phyloP scores from a whole-genome alignment of 257 asterid species.

The Forsythia viridissima region DNA sequence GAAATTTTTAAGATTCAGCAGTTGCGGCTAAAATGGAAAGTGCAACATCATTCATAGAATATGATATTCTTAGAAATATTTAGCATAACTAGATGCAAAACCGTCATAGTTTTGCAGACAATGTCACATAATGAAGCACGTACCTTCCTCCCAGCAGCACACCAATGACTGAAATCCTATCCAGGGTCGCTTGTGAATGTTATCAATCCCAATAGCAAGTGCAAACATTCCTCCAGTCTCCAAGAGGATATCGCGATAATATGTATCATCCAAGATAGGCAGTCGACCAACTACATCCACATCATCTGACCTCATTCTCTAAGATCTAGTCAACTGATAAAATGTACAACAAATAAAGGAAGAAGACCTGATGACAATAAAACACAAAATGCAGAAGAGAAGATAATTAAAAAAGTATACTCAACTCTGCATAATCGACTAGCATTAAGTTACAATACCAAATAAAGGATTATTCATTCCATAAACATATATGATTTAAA shows the following conservation, averaged over 20 bases:
- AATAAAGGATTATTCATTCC: too few species aligned
- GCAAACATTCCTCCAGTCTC: constrained; percentile 96
- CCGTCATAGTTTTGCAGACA: background rate
- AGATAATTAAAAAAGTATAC: too few species aligned
- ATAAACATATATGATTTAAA: too few species aligned
- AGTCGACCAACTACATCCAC: constrained; percentile 54
- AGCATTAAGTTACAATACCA: too few species aligned
- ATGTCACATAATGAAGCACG: background rate
- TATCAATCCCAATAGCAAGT: constrained; percentile 76
- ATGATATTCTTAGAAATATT: background rate
- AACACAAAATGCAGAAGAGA: too few species aligned
- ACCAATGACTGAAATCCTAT: constrained; percentile 99
- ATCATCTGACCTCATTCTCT: too few species aligned
- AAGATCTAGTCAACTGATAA: too few species aligned
- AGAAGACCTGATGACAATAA: too few species aligned
- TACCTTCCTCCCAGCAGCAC: constrained; percentile 86
- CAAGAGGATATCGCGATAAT: constrained; percentile 79
- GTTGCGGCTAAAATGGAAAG: constrained; percentile 10
- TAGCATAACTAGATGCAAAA: constrained; percentile 18
- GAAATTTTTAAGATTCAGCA: constrained; percentile 29
- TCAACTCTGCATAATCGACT: too few species aligned
- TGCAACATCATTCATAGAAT: constrained; percentile 1
- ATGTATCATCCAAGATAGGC: constrained; percentile 76
- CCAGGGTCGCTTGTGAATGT: constrained; percentile 96
- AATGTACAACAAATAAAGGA: too few species aligned